These are phyloP conservation scores for Xeromyces bisporus DNA, from an alignment of 495 filamentous ascomycete genomes.

Conservation along the genomic window DNA sequence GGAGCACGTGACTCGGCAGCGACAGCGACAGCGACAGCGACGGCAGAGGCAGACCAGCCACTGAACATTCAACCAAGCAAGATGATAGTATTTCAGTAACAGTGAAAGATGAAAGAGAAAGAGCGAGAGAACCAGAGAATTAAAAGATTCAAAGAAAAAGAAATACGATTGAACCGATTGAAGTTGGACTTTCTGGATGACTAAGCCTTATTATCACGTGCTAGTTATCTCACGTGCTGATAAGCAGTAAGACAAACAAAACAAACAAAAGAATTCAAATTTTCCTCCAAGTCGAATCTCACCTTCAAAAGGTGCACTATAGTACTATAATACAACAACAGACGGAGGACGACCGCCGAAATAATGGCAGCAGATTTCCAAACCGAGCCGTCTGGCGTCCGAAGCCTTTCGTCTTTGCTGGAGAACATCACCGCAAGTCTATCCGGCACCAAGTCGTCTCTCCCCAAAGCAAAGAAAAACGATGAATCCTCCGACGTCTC, in stretches of 20 bases:
- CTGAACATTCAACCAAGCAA: no score
- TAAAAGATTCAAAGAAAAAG: no score
- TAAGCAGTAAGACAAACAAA: slow-evolving; percentile 15
- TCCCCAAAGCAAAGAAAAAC: slow-evolving; percentile 35
- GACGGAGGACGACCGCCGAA: slow-evolving; percentile 3
- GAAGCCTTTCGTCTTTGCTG: slow-evolving; percentile 36
- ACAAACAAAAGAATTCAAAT: slow-evolving; percentile 12
- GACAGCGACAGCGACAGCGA: no score
- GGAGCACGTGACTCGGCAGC: no score
- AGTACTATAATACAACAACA: background rate
- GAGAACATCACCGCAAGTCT: slow-evolving; percentile 48
- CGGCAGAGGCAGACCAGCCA: no score
- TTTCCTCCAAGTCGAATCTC: slow-evolving; percentile 7
- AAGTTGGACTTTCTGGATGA: no score
- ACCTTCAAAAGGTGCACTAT: background rate
- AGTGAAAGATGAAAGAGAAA: no score
- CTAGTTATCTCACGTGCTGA: no score
- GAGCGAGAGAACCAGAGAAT: no score
- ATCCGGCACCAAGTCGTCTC: slow-evolving; percentile 37
- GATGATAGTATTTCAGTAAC: no score
- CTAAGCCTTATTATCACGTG: no score
- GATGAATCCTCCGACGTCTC: slow-evolving; percentile 21
- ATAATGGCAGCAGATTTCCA: slow-evolving; percentile 14
- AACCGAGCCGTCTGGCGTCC: slow-evolving; percentile 10
- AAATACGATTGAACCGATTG: no score